Evolutionary conservation across 2,329 filamentous ascomycete genomes (phyloP), one percentile per base, ranked within the genome.

Genomic region (Lithohypha guttulata): DNA sequence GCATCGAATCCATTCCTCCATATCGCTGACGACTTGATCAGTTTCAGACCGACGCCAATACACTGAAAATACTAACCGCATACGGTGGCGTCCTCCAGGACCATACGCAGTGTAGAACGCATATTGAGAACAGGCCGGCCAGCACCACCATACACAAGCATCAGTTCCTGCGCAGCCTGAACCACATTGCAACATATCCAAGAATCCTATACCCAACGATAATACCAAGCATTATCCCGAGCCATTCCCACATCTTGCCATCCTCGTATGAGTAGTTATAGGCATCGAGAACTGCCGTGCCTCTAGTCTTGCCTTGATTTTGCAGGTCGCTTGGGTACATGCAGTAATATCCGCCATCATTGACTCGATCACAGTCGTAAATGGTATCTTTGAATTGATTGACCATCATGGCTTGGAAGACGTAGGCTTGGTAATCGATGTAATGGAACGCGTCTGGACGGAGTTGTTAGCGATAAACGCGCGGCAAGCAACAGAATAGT

Each of bases 321-420:
- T 70, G 71, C 42, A 86, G 55, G 45, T 70, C 66, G 4, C 72
- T 79, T 25, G 69, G 59, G 57, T 80, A 91, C 73, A 84, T 80
- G 62, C 84, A 93, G 27, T 69, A 68, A 50, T 76, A 85, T 0
- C 59, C 59, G 0, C 54, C 44, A 46, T 67, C 60, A 27, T 28
- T 13, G n/a, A 46, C 14, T 10, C 20, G 39, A 11, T 50, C 62
- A 54, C 83, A 89, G 3, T 60, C 56, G 57, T 83, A 93, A 2
- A 64, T 69, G 10, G 82, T 66, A 13, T 71, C 48, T 1, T 65
- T 64, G 56, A 93, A 91, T 62, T 93, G 83, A 53, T 91, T 93
- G 38, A 89, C 77, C 83, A 93, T 91, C 84, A 93, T 91, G 10
- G 83, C 84, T 55, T 89, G 76, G 56, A 93, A 93, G 3, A 93